A percentile compares a stretch with the other conserved stretches of the same genome.
These are phyloP conservation scores for Eremochloa ophiuroides DNA, from an alignment of 176 grass and related monocot genomes.

Conservation along the genomic window DNA sequence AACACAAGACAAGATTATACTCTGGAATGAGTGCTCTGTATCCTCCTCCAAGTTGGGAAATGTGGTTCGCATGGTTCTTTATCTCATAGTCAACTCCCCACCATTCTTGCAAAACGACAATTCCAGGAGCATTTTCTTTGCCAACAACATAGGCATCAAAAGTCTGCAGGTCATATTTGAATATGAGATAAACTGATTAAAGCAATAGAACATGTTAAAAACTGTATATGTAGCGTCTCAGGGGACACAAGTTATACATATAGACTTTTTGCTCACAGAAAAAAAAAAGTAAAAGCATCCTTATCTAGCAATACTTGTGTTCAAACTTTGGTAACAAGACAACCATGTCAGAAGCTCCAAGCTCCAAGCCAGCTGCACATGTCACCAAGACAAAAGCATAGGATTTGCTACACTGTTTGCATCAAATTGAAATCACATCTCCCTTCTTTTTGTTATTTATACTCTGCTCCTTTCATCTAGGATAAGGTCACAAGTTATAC, in stretches of 20 bases:
- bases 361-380: background rate
- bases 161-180: conserved; percentile 34
- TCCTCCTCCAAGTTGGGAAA: conserved; percentile 82
- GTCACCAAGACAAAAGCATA: background rate
- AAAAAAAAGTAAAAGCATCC: background rate
- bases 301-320: background rate
- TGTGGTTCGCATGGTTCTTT: conserved; percentile 85
- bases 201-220: background rate
- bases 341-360: background rate
- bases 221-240: background rate
- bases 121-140: conserved; percentile 91
- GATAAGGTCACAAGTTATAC: too few species aligned
- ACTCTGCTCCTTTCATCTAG: too few species aligned
- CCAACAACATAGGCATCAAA: conserved; percentile 92
- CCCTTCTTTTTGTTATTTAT: background rate
- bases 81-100: conserved; percentile 98
- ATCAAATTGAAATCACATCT: background rate
- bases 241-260: background rate
- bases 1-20: conserved; percentile 33
- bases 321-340: background rate
- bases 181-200: background rate
- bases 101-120: conserved; percentile 97
- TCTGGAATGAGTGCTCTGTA: conserved; percentile 96
- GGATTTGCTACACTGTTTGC: background rate
- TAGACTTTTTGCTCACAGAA: background rate